Evolutionary conservation across 768 basidiomycete genomes (phyloP).

Genomic region (Candolleomyces eurysporus): DNA sequence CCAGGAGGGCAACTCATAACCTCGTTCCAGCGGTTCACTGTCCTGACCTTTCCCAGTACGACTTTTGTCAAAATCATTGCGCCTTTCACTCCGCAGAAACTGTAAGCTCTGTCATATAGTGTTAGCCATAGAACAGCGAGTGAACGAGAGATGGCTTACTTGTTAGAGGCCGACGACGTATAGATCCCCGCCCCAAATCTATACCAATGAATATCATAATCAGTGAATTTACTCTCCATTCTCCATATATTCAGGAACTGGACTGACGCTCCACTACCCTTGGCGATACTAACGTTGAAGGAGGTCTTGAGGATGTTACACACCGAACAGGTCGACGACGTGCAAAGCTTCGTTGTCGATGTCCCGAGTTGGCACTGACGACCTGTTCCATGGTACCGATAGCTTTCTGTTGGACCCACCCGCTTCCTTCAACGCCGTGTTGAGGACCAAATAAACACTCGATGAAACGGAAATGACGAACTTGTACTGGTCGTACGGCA

Average conservation of each 20-base stretch:
- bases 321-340: slow-evolving; percentile 17
- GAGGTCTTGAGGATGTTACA: slow-evolving; percentile 30
- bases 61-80: slow-evolving; percentile 29
- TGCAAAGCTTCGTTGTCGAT: slow-evolving; percentile 22
- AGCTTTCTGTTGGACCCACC: slow-evolving; percentile 24
- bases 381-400: slow-evolving; percentile 30
- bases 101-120: slow-evolving; percentile 18
- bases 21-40: slow-evolving; percentile 17
- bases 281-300: slow-evolving; percentile 29
- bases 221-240: no score
- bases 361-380: slow-evolving; percentile 24
- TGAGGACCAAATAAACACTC: background rate
- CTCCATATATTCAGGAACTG: background rate
- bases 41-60: slow-evolving; percentile 23
- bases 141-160: slow-evolving; percentile 4
- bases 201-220: no score
- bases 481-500: slow-evolving; percentile 15
- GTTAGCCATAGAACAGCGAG: background rate
- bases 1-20: slow-evolving; percentile 24
- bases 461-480: background rate
- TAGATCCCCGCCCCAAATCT: slow-evolving; percentile 9
- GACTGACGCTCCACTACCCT: slow-evolving; percentile 24
- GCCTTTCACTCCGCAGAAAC: slow-evolving; percentile 18
- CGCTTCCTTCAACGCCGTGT: slow-evolving; percentile 12
- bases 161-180: slow-evolving; percentile 26